Percentiles rank a stretch among this genome's conserved stretches.
Evolutionary conservation across 805 yeast species (phyloP).

Genomic region (Lipomyces anomalus): DNA sequence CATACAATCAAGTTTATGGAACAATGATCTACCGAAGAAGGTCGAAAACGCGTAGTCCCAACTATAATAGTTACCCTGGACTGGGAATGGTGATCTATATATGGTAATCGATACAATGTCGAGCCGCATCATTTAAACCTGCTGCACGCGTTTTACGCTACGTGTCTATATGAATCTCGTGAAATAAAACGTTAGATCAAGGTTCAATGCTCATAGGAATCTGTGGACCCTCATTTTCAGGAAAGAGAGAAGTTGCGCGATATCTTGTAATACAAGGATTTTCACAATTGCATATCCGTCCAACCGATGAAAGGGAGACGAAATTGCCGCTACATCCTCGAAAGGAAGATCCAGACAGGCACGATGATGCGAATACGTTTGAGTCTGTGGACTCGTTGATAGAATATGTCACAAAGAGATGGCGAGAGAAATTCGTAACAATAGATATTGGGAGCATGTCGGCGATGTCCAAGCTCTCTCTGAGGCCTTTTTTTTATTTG

Average conservation of each 20-base stretch:
- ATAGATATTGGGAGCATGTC: slow-evolving; percentile 46
- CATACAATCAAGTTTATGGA: no score
- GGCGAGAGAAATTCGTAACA: slow-evolving; percentile 60
- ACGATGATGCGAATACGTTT: not conserved
- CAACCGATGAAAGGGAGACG: no score
- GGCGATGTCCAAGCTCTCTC: slow-evolving; percentile 37
- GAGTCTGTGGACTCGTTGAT: slow-evolving; percentile 35
- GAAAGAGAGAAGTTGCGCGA: slow-evolving; percentile 57
- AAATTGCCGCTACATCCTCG: slow-evolving; percentile 2
- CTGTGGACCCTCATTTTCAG: slow-evolving; percentile 64
- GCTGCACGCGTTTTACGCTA: no score
- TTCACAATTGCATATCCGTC: slow-evolving; percentile 12
- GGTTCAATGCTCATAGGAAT: slow-evolving; percentile 75
- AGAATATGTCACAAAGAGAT: slow-evolving; percentile 57
- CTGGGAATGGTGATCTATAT: no score
- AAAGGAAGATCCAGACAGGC: slow-evolving; percentile 7
- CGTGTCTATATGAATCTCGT: no score
- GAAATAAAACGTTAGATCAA: no score
- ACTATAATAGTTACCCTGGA: no score
- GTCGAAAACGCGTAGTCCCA: no score
- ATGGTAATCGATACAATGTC: no score
- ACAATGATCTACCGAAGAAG: no score
- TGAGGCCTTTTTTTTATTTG: slow-evolving; percentile 81
- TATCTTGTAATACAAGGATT: slow-evolving; percentile 41
- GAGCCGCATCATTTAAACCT: no score